Conservation (phyloP, 441 rosid species). For the Adansonia rubrostipa region DNA sequence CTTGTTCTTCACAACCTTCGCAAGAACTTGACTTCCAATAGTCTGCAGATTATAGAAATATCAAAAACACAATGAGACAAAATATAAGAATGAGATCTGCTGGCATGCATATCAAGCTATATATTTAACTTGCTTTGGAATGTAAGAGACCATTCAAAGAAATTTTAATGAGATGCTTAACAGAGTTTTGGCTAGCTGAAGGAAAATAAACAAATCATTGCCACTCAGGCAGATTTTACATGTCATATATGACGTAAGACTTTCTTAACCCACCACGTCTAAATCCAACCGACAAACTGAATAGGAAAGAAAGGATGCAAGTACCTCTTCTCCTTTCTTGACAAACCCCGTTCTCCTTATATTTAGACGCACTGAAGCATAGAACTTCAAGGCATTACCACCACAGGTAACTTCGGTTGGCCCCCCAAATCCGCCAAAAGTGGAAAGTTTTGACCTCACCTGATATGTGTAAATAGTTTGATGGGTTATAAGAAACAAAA, state of each 20-base stretch:
- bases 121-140: slow-evolving; percentile 6
- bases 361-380: slow-evolving; percentile 91
- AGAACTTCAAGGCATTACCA: slow-evolving; percentile 93
- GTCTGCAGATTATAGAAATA: slow-evolving; percentile 52
- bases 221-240: neutral
- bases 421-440: slow-evolving; percentile 91
- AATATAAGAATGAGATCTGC: slow-evolving; percentile 17
- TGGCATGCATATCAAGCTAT: slow-evolving; percentile 6
- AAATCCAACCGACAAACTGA: neutral
- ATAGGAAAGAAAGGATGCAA: neutral
- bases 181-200: neutral
- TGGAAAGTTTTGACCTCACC: slow-evolving; percentile 89
- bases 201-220: slow-evolving; percentile 3
- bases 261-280: neutral
- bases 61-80: slow-evolving; percentile 14
- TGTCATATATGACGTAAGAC: neutral
- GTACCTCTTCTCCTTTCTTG: slow-evolving; percentile 93
- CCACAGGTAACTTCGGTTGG: slow-evolving; percentile 96
- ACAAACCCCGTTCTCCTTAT: slow-evolving; percentile 67
- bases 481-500: neutral
- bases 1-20: slow-evolving; percentile 94
- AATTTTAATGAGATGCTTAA: neutral
- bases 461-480: slow-evolving; percentile 31
- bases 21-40: slow-evolving; percentile 71
- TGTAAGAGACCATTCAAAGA: neutral